Percentiles rank a stretch among this genome's conserved stretches.
Evolutionary conservation across 495 filamentous ascomycete species (phyloP).

Genomic region (Neurospora tetraspora): DNA sequence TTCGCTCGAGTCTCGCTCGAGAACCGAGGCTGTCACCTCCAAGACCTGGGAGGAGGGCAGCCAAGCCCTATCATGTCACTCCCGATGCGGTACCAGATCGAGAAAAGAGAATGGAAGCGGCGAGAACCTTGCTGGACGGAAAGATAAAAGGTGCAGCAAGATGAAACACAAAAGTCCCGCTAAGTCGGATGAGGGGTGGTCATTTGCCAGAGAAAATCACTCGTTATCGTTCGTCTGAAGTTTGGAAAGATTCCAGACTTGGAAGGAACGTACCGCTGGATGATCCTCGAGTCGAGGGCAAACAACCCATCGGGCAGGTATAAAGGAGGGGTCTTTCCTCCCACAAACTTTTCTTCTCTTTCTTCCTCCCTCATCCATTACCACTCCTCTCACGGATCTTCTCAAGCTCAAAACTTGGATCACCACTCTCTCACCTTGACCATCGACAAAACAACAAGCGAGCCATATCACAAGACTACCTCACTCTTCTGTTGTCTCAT

Average conservation of each 20-base stretch:
- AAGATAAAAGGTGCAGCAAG: neutral
- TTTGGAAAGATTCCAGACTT: neutral
- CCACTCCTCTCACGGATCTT: neutral
- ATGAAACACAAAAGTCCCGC: neutral
- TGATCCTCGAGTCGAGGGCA: neutral
- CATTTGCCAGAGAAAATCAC: neutral
- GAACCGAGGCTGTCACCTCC: neutral
- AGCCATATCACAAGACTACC: neutral
- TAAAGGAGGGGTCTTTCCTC: neutral
- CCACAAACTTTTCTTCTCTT: neutral
- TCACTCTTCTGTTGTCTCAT: neutral
- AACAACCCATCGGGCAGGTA: neutral
- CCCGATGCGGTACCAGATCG: neutral
- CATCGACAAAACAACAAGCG: neutral
- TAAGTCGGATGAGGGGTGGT: neutral
- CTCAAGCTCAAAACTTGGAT: neutral
- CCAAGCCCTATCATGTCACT: neutral
- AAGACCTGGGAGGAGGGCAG: neutral
- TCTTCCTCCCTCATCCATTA: neutral
- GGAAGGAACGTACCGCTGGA: neutral
- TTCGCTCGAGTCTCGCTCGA: neutral
- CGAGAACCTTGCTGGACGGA: slow-evolving; percentile 2
- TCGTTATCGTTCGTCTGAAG: neutral
- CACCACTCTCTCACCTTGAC: neutral
- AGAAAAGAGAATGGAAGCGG: neutral